Evolutionary conservation across 306 rosid genomes (phyloP).

Genomic region (Casuarina glauca): DNA sequence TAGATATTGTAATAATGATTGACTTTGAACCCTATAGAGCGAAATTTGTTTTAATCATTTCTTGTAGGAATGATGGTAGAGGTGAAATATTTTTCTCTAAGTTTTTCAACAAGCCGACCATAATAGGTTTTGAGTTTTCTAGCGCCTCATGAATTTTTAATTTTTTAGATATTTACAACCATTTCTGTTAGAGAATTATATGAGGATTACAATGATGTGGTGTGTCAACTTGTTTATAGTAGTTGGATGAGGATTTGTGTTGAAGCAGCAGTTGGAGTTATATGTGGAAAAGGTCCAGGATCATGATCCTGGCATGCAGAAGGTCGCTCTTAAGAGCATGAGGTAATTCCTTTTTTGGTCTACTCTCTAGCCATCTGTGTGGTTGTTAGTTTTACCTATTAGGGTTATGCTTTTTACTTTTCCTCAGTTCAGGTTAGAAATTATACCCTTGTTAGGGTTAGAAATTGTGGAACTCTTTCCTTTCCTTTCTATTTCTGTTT

Average conservation of each 20-base stretch:
- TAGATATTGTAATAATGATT: too few relatives aligned
- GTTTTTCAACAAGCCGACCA: too few relatives aligned
- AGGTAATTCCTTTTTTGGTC: constrained; percentile 49
- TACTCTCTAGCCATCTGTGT: neutral
- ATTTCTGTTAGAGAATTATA: neutral
- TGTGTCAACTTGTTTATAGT: neutral
- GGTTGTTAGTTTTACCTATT: neutral
- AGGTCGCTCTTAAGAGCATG: constrained; percentile 92
- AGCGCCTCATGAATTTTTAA: neutral
- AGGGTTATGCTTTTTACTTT: neutral
- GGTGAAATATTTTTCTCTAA: too few relatives aligned
- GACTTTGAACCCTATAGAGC: too few relatives aligned
- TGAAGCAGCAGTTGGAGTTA: constrained; percentile 87
- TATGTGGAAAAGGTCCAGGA: constrained; percentile 99
- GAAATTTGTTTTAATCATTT: too few relatives aligned
- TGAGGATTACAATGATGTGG: too few relatives aligned
- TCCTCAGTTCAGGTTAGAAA: neutral
- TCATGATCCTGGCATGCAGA: constrained; percentile 76
- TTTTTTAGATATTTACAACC: neutral
- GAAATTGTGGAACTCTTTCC: too few relatives aligned
- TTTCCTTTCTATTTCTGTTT: too few relatives aligned
- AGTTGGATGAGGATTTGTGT: constrained; percentile 96
- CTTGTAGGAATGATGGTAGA: too few relatives aligned
- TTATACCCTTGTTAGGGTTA: neutral
- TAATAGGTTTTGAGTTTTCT: too few relatives aligned